Conservation (phyloP, 345 rosid species). For the Laguncularia racemosa region DNA sequence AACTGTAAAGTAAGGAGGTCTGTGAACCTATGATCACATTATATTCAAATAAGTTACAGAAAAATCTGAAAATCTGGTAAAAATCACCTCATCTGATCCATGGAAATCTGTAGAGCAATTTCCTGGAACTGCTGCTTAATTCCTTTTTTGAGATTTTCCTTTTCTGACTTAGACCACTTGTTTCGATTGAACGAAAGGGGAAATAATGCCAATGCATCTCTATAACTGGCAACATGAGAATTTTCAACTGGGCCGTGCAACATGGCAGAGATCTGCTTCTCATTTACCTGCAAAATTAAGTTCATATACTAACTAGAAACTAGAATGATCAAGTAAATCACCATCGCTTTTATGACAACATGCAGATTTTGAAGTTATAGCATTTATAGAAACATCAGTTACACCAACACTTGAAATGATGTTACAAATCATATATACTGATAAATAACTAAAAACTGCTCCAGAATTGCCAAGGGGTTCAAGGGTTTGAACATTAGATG, state of each 20-base stretch:
- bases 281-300: slow-evolving; percentile 44
- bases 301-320: slow-evolving; percentile 1
- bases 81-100: slow-evolving; percentile 53
- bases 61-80: background rate
- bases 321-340: background rate
- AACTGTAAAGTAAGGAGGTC: no score
- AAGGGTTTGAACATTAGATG: no score
- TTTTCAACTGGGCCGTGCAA: slow-evolving; percentile 66
- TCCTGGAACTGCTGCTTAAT: slow-evolving; percentile 73
- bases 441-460: no score
- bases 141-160: slow-evolving; percentile 66
- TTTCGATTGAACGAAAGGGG: slow-evolving; percentile 46
- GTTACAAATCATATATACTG: no score
- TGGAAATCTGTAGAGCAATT: slow-evolving; percentile 41
- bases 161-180: slow-evolving; percentile 68
- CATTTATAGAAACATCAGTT: no score
- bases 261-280: slow-evolving; percentile 34
- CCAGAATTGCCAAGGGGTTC: no score
- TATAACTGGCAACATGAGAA: slow-evolving; percentile 54
- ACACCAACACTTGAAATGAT: no score
- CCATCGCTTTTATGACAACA: background rate
- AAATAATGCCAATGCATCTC: slow-evolving; percentile 39
- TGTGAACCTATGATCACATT: no score
- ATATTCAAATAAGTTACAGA: background rate
- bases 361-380: no score